Evolutionary conservation across 1,284 basidiomycete genomes (phyloP), one percentile per base, ranked within the genome.

Genomic region (Irpex lacteus): DNA sequence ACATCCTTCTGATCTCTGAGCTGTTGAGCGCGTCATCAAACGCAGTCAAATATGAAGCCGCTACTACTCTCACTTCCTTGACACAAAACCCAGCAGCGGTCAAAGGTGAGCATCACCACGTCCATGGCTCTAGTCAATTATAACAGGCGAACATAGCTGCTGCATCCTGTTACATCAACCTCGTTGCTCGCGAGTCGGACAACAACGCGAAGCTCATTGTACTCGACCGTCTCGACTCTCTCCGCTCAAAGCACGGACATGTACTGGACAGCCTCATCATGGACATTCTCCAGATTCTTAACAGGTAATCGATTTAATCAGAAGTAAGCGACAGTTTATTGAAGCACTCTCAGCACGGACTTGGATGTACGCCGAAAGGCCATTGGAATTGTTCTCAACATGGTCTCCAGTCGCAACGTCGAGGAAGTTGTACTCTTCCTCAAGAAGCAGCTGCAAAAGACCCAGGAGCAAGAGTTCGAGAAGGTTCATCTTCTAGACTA

Each of bases 201-300:
- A 99, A 99, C 82, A 99, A 99, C 71, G 97, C 98, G 78, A 99
- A 99, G 79, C 87, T 99, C 64, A 99, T 99, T 68, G 98, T 99
- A 8, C 85, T 99, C 38, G 95, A 98, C 74, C 89, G 98, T 57
- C 88, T 99, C 54, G 94, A 98, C 63, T 78, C 78, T 26, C 84
- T 99, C 18, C 88, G 95, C 40, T 81, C 88, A 34, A 95, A 92
- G 73, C 96, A 98, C 76, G 95, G 95, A 40, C 93, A 94, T 74
- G 90, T 98, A 59, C 81, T 99, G 57, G 96, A 99, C 74, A 84
- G 90, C 6, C 86, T 98, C 66, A 95, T 97, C 69, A 97, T 98
- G 93, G 98, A 99, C 73, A 88, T 99, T 53, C 84, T 99, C 26
- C 93, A 97, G 72, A 90, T 98, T 26, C 82, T 99, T 37, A 89